These are phyloP conservation scores for Hagleromyces aurorensis DNA, from an alignment of 805 yeast genomes.

Conservation along the genomic window DNA sequence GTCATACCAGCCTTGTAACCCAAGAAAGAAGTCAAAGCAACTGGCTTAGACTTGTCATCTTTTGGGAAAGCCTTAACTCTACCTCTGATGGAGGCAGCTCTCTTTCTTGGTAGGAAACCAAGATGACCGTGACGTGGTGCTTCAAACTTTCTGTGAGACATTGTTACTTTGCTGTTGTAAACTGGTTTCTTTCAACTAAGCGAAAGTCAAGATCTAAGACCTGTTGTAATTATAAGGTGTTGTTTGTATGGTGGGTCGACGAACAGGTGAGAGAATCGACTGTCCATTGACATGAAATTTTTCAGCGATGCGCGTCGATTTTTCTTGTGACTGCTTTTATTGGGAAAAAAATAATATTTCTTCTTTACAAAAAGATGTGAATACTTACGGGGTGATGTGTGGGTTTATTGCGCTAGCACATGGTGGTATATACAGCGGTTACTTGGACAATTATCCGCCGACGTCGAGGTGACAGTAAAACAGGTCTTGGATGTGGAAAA, in stretches of 20 bases:
- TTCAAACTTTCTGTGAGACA: constrained; percentile 99
- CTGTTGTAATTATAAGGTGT: constrained; percentile 8
- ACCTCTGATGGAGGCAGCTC: constrained; percentile 98
- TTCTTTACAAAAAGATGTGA: too few species aligned
- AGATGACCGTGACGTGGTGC: constrained; percentile 99
- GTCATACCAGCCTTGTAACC: constrained; percentile 99
- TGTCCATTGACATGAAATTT: too few species aligned
- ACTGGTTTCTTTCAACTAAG: not conserved
- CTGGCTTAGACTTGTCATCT: constrained; percentile 96
- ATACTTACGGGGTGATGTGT: too few species aligned
- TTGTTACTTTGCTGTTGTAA: constrained; percentile 33
- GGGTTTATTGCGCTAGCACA: not conserved
- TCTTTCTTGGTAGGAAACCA: constrained; percentile 99
- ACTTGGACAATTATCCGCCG: too few species aligned
- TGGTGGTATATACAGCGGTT: too few species aligned
- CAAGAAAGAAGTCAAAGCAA: constrained; percentile 97
- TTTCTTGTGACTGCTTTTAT: constrained; percentile 10
- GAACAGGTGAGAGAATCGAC: constrained; percentile 6
- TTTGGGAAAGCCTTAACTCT: constrained; percentile 99
- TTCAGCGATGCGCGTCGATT: too few species aligned
- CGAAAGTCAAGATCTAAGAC: not conserved
- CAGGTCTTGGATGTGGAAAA: too few species aligned
- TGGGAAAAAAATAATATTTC: too few species aligned
- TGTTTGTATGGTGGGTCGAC: constrained; percentile 3
- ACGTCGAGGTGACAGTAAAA: too few species aligned